Evolutionary conservation across 2,329 filamentous ascomycete species (phyloP).

Genomic region (Paramyrothecium sp.): DNA sequence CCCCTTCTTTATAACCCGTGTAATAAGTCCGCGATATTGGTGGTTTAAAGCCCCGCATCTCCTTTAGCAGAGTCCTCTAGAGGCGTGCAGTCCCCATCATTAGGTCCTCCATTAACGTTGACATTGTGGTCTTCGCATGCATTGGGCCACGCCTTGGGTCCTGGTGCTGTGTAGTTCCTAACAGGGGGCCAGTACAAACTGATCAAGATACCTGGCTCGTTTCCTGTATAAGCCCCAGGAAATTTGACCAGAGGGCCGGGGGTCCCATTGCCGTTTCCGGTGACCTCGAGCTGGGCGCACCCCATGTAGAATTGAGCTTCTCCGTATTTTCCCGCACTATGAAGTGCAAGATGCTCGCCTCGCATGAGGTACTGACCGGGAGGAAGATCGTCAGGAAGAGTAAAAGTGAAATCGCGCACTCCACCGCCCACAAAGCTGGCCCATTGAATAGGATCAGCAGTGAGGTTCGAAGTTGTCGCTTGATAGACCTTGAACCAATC

Average conservation of each 20-base stretch:
- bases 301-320: background rate
- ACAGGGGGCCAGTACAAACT: background rate
- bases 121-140: background rate
- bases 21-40: too few relatives aligned
- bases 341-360: background rate
- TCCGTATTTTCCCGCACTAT: background rate
- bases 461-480: background rate
- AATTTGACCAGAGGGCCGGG: background rate
- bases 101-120: background rate
- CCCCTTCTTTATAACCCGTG: too few relatives aligned
- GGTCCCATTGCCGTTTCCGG: background rate
- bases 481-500: constrained; percentile 1
- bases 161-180: background rate
- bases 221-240: background rate
- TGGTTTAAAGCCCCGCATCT: too few relatives aligned
- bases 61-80: background rate
- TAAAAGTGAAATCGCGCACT: background rate
- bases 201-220: background rate
- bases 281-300: background rate
- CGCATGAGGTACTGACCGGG: background rate
- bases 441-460: background rate
- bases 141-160: background rate
- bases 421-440: background rate
- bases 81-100: background rate
- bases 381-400: background rate